Evolutionary conservation across 257 asterid genomes (phyloP), one percentile per base, ranked within the genome.

Genomic region (Paulownia fortunei): DNA sequence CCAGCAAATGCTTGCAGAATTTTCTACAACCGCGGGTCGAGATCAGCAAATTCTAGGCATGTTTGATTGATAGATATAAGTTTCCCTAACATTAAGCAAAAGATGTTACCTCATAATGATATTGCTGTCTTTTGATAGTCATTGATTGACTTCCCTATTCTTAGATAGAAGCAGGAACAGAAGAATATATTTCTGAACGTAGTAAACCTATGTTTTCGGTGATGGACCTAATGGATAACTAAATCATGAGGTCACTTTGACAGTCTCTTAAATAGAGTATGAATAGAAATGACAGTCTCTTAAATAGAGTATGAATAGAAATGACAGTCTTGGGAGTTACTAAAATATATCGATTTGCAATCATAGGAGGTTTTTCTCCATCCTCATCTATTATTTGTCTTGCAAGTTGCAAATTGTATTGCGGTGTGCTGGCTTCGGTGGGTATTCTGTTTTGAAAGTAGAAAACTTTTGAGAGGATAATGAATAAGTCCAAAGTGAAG

Each of bases 1-100:
- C 91, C 94, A 86, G 9, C 87, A 84, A 65, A 92, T 88, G 97
- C 97, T 93, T 64, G 92, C 92, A 42, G 85, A 83, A 80, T 96
- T 81, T 82, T 86, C 95, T 30, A 87, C 97, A 46, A 86, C 93
- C 30, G 82, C 96, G 18, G 86, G 18, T 26, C 85, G 93, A 82
- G 98, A 96, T 82, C 94, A 87, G 79, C 80, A 87, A 87, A 87
- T 90, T 82, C 87, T 95, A 74, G 98, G 98, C 91, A 87, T 76
- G 62, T 83, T 71, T 59, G 16, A 51, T 76, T 74, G 54, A 26
- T 27, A 42, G 83, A 62, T 79, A 62, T 44, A 10, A 70, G 60
- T 80, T 79, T 42, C 75, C 64, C 32, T 15, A 15, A 68, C 67
- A 26, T 44, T 37, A 56, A 55, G 32, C 26, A 6, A 41, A 77